Percentiles rank a stretch among this genome's conserved stretches.
These are phyloP conservation scores for Penicillium capsulatum DNA, from an alignment of 2,329 filamentous ascomycete genomes.

Conservation along the genomic window DNA sequence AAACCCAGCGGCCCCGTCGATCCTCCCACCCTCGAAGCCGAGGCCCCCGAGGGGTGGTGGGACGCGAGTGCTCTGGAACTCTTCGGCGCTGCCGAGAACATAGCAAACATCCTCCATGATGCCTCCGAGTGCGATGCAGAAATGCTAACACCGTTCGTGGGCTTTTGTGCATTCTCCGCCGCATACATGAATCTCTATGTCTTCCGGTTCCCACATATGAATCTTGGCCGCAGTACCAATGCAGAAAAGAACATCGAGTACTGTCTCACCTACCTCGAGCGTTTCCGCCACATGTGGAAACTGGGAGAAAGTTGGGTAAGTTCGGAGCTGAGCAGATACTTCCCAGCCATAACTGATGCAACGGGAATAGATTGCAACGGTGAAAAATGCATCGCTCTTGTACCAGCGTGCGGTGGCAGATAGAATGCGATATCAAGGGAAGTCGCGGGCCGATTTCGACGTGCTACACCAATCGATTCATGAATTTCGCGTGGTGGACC, in stretches of 20 bases:
- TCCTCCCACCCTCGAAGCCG: slow-evolving; percentile 38
- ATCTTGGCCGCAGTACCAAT: slow-evolving; percentile 30
- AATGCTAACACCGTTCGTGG: slow-evolving; percentile 43
- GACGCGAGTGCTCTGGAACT: slow-evolving; percentile 37
- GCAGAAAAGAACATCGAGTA: slow-evolving; percentile 10
- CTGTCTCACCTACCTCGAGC: slow-evolving; percentile 14
- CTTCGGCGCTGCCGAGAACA: slow-evolving; percentile 37
- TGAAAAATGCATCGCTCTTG: slow-evolving; percentile 14
- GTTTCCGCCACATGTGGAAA: slow-evolving; percentile 14
- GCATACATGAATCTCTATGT: slow-evolving; percentile 44
- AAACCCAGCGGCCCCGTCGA: slow-evolving; percentile 41
- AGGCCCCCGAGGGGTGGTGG: slow-evolving; percentile 42
- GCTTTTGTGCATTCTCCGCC: slow-evolving; percentile 47
- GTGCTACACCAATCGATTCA: slow-evolving; percentile 17
- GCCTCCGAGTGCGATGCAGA: slow-evolving; percentile 36
- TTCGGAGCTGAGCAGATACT: neutral
- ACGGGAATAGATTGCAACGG: slow-evolving; percentile 12
- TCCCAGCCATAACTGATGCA: neutral
- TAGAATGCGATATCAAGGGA: slow-evolving; percentile 14
- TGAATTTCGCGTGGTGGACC: slow-evolving; percentile 14
- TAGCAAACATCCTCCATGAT: slow-evolving; percentile 37
- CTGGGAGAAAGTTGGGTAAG: slow-evolving; percentile 16
- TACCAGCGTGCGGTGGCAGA: slow-evolving; percentile 16
- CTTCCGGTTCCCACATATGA: slow-evolving; percentile 42
- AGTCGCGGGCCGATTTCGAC: slow-evolving; percentile 14